These are phyloP conservation scores for Paspalum vaginatum DNA, from an alignment of 176 grass and related monocot species.

Conservation along the genomic window DNA sequence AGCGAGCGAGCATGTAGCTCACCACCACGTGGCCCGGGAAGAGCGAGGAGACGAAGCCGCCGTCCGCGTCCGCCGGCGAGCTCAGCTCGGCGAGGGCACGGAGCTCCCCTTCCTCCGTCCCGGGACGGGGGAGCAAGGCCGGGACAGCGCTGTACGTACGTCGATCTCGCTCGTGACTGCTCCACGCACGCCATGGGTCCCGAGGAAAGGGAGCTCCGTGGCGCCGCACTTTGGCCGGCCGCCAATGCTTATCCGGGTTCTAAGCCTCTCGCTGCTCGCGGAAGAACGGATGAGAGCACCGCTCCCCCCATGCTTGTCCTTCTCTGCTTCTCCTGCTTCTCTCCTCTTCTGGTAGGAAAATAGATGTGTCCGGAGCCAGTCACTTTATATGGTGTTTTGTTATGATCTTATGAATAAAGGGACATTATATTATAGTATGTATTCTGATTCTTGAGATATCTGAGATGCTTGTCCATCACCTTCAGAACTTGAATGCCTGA, in stretches of 20 bases:
- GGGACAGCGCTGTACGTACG: background rate
- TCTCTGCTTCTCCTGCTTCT: background rate
- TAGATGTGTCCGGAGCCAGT: background rate
- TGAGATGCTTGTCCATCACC: too few relatives aligned
- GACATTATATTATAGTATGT: background rate
- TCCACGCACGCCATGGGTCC: background rate
- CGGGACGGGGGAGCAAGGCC: background rate
- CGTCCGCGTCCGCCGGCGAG: constrained; percentile 12
- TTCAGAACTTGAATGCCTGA: too few relatives aligned
- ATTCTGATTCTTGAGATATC: too few relatives aligned
- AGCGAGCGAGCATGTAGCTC: background rate
- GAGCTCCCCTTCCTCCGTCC: background rate
- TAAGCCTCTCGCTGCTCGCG: constrained; percentile 9
- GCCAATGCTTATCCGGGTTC: background rate
- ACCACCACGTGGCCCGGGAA: background rate
- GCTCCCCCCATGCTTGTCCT: background rate
- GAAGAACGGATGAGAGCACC: constrained; percentile 15
- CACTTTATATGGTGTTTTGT: background rate
- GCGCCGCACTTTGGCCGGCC: constrained; percentile 2
- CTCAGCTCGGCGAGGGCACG: background rate
- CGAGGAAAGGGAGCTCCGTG: background rate
- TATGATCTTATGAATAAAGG: background rate
- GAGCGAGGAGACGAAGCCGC: background rate
- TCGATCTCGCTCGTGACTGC: background rate
- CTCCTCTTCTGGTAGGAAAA: background rate